A percentile compares a stretch with the other conserved stretches of the same genome.
These are phyloP conservation scores for Teunomyces atbi DNA, from an alignment of 805 yeast species.

Conservation along the genomic window DNA sequence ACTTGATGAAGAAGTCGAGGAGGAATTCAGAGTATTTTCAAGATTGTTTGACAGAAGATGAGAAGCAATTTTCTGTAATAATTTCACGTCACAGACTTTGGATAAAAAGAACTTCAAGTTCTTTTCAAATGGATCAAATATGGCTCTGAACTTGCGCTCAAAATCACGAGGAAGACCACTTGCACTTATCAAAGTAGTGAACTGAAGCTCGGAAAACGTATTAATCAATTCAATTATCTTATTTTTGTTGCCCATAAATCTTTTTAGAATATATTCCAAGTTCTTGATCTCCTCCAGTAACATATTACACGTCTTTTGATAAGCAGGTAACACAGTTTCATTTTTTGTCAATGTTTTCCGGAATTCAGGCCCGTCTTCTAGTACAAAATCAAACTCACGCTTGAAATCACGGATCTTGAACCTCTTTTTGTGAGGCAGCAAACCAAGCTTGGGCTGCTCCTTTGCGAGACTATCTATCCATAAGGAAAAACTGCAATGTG, in stretches of 20 bases:
- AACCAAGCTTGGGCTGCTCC: constrained; percentile 2
- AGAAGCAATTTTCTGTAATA: constrained; percentile 27
- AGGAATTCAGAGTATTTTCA: constrained; percentile 3
- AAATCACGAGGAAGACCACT: constrained; percentile 27
- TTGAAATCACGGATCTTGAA: constrained; percentile 19
- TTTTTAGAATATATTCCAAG: constrained; percentile 26
- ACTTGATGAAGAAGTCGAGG: constrained; percentile 3
- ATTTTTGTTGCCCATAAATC: constrained; percentile 16
- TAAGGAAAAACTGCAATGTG: constrained; percentile 23
- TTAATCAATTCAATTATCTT: constrained; percentile 24
- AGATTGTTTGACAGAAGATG: constrained; percentile 4
- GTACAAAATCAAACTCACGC: constrained; percentile 30
- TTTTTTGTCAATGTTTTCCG: constrained; percentile 30
- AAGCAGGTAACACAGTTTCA: constrained; percentile 29
- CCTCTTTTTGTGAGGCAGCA: constrained; percentile 4
- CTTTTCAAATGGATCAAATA: constrained; percentile 34
- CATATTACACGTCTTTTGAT: constrained; percentile 21
- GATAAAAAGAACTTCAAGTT: constrained; percentile 27
- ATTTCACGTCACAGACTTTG: constrained; percentile 27
- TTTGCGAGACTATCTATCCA: constrained; percentile 21
- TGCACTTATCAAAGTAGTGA: constrained; percentile 21
- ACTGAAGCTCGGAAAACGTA: constrained; percentile 21
- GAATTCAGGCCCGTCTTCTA: constrained; percentile 46
- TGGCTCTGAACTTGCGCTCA: constrained; percentile 17
- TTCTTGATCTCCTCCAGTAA: constrained; percentile 32